Percentiles rank a stretch among this genome's conserved stretches.
These are phyloP conservation scores for Lasiosphaeria ovina DNA, from an alignment of 495 filamentous ascomycete genomes.

Conservation along the genomic window DNA sequence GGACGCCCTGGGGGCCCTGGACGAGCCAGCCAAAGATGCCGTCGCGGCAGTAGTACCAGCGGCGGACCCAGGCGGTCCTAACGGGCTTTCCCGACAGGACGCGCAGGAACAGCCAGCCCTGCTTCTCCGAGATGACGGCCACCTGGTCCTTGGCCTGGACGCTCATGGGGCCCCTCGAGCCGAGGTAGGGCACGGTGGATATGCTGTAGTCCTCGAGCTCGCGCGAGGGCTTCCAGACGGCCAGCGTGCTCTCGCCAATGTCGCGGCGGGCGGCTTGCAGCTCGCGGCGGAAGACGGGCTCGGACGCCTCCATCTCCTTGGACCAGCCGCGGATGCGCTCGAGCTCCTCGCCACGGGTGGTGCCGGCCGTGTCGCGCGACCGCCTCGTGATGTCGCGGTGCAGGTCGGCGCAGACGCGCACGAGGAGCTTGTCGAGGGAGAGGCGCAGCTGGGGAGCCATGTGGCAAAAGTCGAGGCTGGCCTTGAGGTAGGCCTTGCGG, in stretches of 20 bases:
- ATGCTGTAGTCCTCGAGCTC: slow-evolving; percentile 91
- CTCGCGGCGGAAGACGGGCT: slow-evolving; percentile 75
- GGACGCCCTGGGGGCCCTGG: slow-evolving; percentile 82
- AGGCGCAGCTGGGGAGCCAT: slow-evolving; percentile 78
- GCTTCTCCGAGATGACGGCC: slow-evolving; percentile 66
- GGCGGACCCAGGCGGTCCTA: slow-evolving; percentile 77
- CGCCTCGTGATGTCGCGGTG: slow-evolving; percentile 67
- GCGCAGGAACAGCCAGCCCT: slow-evolving; percentile 88
- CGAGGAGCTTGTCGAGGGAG: slow-evolving; percentile 79
- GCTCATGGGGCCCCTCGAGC: slow-evolving; percentile 64
- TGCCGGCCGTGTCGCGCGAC: slow-evolving; percentile 41
- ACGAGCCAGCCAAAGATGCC: slow-evolving; percentile 95
- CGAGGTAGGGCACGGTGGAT: slow-evolving; percentile 81
- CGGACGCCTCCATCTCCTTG: slow-evolving; percentile 84
- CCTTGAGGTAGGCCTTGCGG: slow-evolving; percentile 83
- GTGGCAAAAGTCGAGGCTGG: slow-evolving; percentile 90
- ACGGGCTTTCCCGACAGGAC: slow-evolving; percentile 84
- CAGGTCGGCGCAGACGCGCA: slow-evolving; percentile 78
- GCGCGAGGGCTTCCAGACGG: slow-evolving; percentile 71
- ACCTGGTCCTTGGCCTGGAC: slow-evolving; percentile 46
- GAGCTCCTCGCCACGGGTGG: slow-evolving; percentile 58
- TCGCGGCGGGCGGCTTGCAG: slow-evolving; percentile 74
- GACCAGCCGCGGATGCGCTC: slow-evolving; percentile 89
- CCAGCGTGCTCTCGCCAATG: slow-evolving; percentile 75
- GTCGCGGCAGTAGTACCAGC: slow-evolving; percentile 94